Evolutionary conservation across 192 early-diverging fungal species (phyloP), one percentile per base, ranked within the genome.

Genomic region (Coemansia sp.): DNA sequence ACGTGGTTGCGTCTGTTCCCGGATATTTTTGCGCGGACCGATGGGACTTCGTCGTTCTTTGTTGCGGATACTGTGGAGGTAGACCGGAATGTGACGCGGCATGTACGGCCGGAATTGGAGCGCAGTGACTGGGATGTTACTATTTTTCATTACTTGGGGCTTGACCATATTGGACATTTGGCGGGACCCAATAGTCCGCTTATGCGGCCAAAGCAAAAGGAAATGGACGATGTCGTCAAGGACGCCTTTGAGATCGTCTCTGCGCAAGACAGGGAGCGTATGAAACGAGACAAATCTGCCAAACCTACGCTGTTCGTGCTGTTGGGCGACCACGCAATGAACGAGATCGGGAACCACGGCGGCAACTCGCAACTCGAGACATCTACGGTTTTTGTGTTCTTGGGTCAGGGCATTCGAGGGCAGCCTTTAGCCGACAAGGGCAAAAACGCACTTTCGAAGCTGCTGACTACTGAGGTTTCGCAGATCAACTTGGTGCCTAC

Each of bases 1-100:
- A 98, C 96, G 15, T 99, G 97, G 97, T 87, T 92, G 44, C 88
- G 87, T 39, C 75, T 99, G 47, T 99, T 93, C 67, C 95, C 94
- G 0, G 85, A 82, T 8, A 41, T 87, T 2, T 91, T 93, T 60
- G 62, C 66, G 8, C 76, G 81, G 56, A 84, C 82, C 1, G 91
- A 91, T 44, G 91, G 91, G 15, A 91, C 71, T 4, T 76, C 73
- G 40, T 82, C 82, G 49, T 84, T 83, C 58, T 74, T 69, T 68
- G 78, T 85, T 34, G 65, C 90, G 69, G 90, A 94, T 66, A 92
- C 89, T 0, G 85, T 91, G 3, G 86, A 94, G 71, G 91, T 92
- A 1, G 91, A 91, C 62, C 65, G 64, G 37, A 92, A 92, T 68
- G 90, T 92, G 1, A 91, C 90, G 16, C 78, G 91, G 9, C 84